These are phyloP conservation scores for Aquilaria malaccensis DNA, from an alignment of 345 rosid genomes.

Conservation along the genomic window DNA sequence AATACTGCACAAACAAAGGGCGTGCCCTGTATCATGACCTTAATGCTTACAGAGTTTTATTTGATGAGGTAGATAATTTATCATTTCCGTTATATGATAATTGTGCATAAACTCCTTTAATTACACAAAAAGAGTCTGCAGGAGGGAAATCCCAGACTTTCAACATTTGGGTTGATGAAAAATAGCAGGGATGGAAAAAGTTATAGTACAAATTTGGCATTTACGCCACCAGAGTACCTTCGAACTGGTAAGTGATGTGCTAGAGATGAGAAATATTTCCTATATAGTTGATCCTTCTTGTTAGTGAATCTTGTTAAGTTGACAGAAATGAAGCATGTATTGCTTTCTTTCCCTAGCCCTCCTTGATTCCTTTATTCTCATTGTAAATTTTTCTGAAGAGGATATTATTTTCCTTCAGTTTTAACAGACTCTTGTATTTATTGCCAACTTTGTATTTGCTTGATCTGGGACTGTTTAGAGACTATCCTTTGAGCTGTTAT, in stretches of 20 bases:
- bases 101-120: background rate
- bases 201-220: conserved; percentile 89
- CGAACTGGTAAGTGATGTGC: conserved; percentile 53
- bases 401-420: too few species aligned
- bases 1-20: conserved; percentile 80
- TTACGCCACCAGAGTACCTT: conserved; percentile 96
- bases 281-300: background rate
- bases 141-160: conserved; percentile 93
- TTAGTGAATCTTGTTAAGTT: too few species aligned
- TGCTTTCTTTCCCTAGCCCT: too few species aligned
- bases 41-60: conserved; percentile 86
- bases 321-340: too few species aligned
- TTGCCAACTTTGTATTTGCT: background rate
- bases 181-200: conserved; percentile 95
- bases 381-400: too few species aligned
- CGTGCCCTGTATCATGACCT: conserved; percentile 92
- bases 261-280: too few species aligned
- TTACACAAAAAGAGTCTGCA: conserved; percentile 19
- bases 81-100: too few species aligned
- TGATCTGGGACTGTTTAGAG: background rate
- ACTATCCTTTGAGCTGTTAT: background rate
- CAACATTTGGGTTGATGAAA: conserved; percentile 93
- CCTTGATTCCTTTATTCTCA: too few species aligned
- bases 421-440: background rate
- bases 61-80: conserved; percentile 58